phyloP scores from a whole-genome alignment of 768 basidiomycete species.

The Mycena crocata region DNA sequence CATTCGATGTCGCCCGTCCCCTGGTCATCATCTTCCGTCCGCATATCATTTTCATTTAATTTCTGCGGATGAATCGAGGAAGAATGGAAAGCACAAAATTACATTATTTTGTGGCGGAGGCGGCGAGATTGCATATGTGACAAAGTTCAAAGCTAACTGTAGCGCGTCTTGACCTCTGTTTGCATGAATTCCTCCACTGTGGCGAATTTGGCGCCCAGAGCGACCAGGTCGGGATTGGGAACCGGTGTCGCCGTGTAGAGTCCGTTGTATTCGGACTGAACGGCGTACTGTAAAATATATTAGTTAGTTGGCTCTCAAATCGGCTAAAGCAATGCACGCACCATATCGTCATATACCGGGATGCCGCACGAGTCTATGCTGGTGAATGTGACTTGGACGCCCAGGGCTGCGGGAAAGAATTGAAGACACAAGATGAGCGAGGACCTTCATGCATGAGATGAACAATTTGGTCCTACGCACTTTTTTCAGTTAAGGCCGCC shows the following conservation, averaged over 20 bases:
- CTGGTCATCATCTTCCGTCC: too few relatives aligned
- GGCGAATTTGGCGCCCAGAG: background rate
- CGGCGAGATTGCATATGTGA: too few relatives aligned
- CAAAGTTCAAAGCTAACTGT: too few relatives aligned
- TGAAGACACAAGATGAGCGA: too few relatives aligned
- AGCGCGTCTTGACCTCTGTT: too few relatives aligned
- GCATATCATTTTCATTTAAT: too few relatives aligned
- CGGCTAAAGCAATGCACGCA: background rate
- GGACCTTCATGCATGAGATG: background rate
- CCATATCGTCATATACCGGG: background rate
- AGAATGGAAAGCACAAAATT: too few relatives aligned
- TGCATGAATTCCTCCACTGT: slow-evolving; percentile 6
- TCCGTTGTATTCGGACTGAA: background rate
- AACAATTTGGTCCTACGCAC: background rate
- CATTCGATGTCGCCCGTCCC: too few relatives aligned
- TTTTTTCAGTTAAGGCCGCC: background rate
- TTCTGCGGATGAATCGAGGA: too few relatives aligned
- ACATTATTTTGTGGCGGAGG: too few relatives aligned
- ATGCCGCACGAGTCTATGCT: background rate
- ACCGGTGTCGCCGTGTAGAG: slow-evolving; percentile 7
- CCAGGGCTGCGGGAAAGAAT: background rate
- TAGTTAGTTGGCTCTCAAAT: background rate
- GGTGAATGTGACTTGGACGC: background rate
- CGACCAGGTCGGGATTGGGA: slow-evolving; percentile 8
- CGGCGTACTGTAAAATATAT: background rate